Percentiles rank a stretch among this genome's conserved stretches.
Evolutionary conservation across 2,329 filamentous ascomycete species (phyloP).

Genomic region (Colletotrichum gigasporum): DNA sequence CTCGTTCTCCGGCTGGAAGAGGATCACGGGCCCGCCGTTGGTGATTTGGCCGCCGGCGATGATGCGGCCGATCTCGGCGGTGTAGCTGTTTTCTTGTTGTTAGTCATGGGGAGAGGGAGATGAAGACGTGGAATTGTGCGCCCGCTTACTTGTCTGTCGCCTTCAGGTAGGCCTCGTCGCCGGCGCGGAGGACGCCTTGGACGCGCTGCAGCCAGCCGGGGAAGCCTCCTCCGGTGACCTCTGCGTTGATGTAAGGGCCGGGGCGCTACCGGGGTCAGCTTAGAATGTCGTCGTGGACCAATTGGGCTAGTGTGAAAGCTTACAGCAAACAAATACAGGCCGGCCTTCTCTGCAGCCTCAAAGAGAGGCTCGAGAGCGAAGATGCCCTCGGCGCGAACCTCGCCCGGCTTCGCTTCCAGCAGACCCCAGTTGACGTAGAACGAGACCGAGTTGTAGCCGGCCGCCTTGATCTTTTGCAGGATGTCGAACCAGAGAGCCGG

Average conservation of each 20-base stretch:
- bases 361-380: conserved; percentile 77
- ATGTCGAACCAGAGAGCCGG: conserved; percentile 66
- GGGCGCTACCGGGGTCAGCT: conserved; percentile 47
- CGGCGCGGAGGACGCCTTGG: conserved; percentile 66
- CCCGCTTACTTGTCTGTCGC: conserved; percentile 66
- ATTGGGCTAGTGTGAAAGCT: neutral
- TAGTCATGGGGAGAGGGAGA: neutral
- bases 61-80: conserved; percentile 63
- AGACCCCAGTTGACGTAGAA: conserved; percentile 80
- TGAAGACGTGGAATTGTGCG: too few relatives aligned
- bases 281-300: neutral
- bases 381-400: conserved; percentile 72
- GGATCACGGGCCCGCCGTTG: conserved; percentile 76
- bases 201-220: conserved; percentile 76
- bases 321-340: conserved; percentile 74
- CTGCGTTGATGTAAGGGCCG: conserved; percentile 77
- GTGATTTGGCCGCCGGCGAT: conserved; percentile 78
- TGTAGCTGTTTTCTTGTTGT: conserved; percentile 53
- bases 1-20: conserved; percentile 79
- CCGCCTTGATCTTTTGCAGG: conserved; percentile 78
- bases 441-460: conserved; percentile 76
- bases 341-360: conserved; percentile 70
- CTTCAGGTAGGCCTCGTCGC: conserved; percentile 63
- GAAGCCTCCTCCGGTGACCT: conserved; percentile 74
- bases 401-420: conserved; percentile 73